phyloP scores from a whole-genome alignment of 2,329 filamentous ascomycete species.

The Microsporum audouinii region DNA sequence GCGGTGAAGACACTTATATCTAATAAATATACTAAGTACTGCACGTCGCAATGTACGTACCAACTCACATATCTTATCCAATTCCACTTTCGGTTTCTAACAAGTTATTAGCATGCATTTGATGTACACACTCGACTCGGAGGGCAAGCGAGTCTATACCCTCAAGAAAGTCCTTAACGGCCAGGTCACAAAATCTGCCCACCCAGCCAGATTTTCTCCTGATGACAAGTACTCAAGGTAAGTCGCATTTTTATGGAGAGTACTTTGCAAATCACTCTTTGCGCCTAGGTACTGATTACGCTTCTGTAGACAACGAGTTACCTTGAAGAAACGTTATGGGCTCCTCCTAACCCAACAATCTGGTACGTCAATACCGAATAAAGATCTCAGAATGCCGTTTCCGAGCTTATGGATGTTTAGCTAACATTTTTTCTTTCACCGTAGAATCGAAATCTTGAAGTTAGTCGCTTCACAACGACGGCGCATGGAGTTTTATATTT shows the following conservation, averaged over 20 bases:
- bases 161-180: constrained; percentile 76
- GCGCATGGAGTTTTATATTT: constrained; percentile 13
- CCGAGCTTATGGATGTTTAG: not conserved
- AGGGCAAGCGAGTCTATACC: constrained; percentile 86
- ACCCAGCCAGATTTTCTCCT: constrained; percentile 91
- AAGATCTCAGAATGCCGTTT: not conserved
- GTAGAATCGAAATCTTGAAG: constrained; percentile 24
- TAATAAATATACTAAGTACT: not conserved
- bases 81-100: not conserved
- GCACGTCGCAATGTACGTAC: not conserved
- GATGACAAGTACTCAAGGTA: constrained; percentile 93
- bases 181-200: constrained; percentile 87
- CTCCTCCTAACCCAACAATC: constrained; percentile 71
- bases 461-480: constrained; percentile 11
- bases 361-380: constrained; percentile 31
- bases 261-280: not conserved
- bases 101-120: constrained; percentile 51
- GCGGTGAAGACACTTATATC: not conserved
- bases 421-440: constrained; percentile 12
- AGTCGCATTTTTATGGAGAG: constrained; percentile 11
- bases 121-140: constrained; percentile 73
- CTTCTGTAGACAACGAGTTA: constrained; percentile 65
- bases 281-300: not conserved
- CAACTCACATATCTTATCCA: not conserved
- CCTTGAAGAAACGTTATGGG: constrained; percentile 85